Percentiles rank a stretch among this genome's conserved stretches.
phyloP scores from a whole-genome alignment of 2,329 filamentous ascomycete species.

The Gliomastix tumulicola region DNA sequence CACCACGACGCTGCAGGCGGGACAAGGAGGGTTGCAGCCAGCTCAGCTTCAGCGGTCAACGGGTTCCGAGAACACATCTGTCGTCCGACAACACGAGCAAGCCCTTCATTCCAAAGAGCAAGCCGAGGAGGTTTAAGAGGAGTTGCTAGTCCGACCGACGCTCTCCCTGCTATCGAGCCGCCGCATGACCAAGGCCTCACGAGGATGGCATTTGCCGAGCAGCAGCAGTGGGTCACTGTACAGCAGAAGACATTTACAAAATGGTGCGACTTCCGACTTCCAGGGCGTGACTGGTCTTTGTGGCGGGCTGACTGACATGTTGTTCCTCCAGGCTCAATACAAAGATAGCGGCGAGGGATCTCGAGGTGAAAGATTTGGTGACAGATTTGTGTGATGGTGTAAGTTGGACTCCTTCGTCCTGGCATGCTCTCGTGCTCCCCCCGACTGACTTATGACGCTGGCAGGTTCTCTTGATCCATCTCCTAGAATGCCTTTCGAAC shows the following conservation, averaged over 20 bases:
- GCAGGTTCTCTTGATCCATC: constrained; percentile 89
- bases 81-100: neutral
- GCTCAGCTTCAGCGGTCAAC: constrained; percentile 36
- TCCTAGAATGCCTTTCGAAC: constrained; percentile 90
- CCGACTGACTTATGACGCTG: neutral
- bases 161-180: constrained; percentile 37
- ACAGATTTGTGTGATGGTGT: constrained; percentile 90
- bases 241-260: constrained; percentile 99
- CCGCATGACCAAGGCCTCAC: constrained; percentile 41
- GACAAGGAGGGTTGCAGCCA: constrained; percentile 43
- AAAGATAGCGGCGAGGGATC: constrained; percentile 71
- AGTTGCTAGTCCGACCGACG: constrained; percentile 32
- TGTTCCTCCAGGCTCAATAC: constrained; percentile 94
- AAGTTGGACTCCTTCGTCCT: constrained; percentile 32
- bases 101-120: neutral
- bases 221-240: constrained; percentile 67
- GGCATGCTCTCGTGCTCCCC: neutral
- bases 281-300: neutral
- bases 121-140: neutral
- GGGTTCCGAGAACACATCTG: too few relatives aligned
- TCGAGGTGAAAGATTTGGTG: constrained; percentile 83
- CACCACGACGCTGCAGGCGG: constrained; percentile 25
- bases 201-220: constrained; percentile 58
- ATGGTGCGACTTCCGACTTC: constrained; percentile 51
- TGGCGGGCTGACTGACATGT: neutral